phyloP scores from a whole-genome alignment of 2,329 filamentous ascomycete genomes.

The Emmonsiellopsis sp. region DNA sequence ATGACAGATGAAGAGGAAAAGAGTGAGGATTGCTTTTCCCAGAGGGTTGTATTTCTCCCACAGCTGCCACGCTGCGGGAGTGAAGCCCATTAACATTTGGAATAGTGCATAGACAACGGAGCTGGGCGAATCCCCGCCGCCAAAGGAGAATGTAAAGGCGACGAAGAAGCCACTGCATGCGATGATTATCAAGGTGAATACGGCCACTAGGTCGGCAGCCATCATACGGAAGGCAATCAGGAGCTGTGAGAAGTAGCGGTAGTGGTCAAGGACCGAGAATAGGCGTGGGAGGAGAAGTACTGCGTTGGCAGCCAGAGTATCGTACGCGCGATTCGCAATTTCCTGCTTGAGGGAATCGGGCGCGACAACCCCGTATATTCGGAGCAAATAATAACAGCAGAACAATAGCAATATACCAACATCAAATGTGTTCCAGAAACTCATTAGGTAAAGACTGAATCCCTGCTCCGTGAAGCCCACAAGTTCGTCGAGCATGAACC shows the following conservation, averaged over 20 bases:
- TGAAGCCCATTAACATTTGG: constrained; percentile 92
- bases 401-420: constrained; percentile 79
- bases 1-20: constrained; percentile 90
- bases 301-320: constrained; percentile 85
- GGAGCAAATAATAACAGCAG: constrained; percentile 80
- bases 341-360: constrained; percentile 58
- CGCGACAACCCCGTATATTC: constrained; percentile 77
- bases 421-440: constrained; percentile 95
- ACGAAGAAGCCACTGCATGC: constrained; percentile 92
- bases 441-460: constrained; percentile 93
- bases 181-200: constrained; percentile 75
- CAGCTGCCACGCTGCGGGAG: constrained; percentile 83
- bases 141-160: constrained; percentile 77
- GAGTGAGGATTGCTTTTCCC: constrained; percentile 62
- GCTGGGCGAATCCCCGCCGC: constrained; percentile 56
- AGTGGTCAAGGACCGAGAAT: constrained; percentile 89
- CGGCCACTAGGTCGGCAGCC: constrained; percentile 78
- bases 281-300: constrained; percentile 82
- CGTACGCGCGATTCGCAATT: constrained; percentile 79
- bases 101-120: constrained; percentile 85
- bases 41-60: constrained; percentile 75
- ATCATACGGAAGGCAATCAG: constrained; percentile 91
- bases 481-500: constrained; percentile 92
- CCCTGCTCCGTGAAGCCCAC: constrained; percentile 96
- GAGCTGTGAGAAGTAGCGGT: constrained; percentile 90